A percentile compares a stretch with the other conserved stretches of the same genome.
phyloP scores from a whole-genome alignment of 2,329 filamentous ascomycete genomes.

The Colletotrichum simmondsii region DNA sequence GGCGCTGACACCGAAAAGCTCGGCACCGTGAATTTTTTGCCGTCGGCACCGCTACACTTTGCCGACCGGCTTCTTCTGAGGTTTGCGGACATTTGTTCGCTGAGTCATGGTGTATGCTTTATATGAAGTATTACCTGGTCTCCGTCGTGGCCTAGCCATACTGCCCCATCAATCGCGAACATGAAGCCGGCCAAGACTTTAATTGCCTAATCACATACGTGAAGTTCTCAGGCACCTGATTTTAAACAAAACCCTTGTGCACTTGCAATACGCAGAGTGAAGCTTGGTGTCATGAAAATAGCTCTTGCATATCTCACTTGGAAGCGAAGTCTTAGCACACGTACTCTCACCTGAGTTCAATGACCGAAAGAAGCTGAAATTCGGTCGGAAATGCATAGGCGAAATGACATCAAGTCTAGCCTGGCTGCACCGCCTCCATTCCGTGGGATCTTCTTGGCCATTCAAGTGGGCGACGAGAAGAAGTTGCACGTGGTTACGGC shows the following conservation, averaged over 20 bases:
- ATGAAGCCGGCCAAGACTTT: no score
- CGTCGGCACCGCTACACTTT: not conserved
- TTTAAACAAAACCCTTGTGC: no score
- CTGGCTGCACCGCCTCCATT: not conserved
- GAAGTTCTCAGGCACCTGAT: no score
- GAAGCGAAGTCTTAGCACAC: not conserved
- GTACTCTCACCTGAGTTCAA: not conserved
- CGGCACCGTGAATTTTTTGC: not conserved
- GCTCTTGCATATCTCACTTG: not conserved
- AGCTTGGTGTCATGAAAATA: not conserved
- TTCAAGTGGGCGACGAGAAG: no score
- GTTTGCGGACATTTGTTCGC: no score
- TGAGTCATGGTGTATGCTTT: no score
- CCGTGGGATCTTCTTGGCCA: not conserved
- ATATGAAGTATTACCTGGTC: no score
- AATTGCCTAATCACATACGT: no score
- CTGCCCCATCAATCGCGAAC: no score
- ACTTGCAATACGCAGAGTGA: not conserved
- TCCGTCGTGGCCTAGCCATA: no score
- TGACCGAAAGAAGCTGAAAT: not conserved
- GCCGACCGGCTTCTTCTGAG: not conserved
- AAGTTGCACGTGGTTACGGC: no score
- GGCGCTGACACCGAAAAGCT: not conserved
- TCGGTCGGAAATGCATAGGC: not conserved
- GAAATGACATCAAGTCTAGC: conserved; percentile 4